These are phyloP conservation scores for Gaeumannomyces tritici DNA, from an alignment of 2,329 filamentous ascomycete genomes.

Conservation along the genomic window DNA sequence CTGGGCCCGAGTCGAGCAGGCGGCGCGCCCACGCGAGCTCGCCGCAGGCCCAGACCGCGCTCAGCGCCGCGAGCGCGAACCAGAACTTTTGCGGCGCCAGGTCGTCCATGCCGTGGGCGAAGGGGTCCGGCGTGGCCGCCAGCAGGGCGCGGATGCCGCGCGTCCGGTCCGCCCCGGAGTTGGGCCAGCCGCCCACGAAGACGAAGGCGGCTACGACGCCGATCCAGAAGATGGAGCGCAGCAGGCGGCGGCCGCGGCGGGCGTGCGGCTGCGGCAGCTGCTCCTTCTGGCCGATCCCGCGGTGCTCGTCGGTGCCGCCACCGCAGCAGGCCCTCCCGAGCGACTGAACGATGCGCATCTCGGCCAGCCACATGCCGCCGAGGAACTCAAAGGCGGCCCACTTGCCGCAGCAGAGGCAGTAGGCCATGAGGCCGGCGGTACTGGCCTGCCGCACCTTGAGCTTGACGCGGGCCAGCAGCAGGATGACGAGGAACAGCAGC, in stretches of 20 bases:
- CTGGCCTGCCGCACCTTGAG: conserved; percentile 19
- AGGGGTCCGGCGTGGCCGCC: conserved; percentile 22
- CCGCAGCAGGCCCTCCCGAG: background rate
- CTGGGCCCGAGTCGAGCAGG: conserved; percentile 34
- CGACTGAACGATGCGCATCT: conserved; percentile 28
- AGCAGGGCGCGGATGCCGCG: conserved; percentile 22
- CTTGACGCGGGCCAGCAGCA: conserved; percentile 25
- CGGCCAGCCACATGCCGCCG: conserved; percentile 33
- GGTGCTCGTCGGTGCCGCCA: background rate
- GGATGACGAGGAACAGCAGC: conserved; percentile 28
- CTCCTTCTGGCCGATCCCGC: conserved; percentile 5
- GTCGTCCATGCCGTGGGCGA: conserved; percentile 16
- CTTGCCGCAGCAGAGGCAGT: conserved; percentile 26
- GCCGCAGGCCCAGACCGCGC: conserved; percentile 26
- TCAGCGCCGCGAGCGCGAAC: conserved; percentile 23
- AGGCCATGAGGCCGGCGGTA: conserved; percentile 23
- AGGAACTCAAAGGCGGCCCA: conserved; percentile 37
- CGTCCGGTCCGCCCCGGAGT: conserved; percentile 21
- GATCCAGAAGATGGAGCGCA: conserved; percentile 12
- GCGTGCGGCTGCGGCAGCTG: background rate
- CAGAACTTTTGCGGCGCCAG: conserved; percentile 25
- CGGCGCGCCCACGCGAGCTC: conserved; percentile 22
- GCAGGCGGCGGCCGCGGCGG: background rate
- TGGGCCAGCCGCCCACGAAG: conserved; percentile 31
- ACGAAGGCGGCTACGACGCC: conserved; percentile 18